phyloP scores from a whole-genome alignment of 202 grass and related monocot genomes.

The Saccharum hybrid region DNA sequence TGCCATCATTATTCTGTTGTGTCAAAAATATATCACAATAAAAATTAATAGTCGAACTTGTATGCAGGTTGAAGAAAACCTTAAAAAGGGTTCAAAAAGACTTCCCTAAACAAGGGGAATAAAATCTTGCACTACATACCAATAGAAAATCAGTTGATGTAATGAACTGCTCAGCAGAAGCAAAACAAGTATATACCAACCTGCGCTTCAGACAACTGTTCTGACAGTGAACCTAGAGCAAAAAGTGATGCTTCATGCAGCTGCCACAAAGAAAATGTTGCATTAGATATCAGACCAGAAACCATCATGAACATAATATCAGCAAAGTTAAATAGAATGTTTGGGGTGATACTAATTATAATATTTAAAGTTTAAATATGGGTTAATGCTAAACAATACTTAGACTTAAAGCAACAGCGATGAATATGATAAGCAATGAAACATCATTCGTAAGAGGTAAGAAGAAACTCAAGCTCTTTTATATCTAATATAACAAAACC shows the following conservation, averaged over 20 bases:
- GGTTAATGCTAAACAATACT: constrained; percentile 18
- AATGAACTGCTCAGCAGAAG: constrained; percentile 21
- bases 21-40: background rate
- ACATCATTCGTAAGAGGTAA: constrained; percentile 1
- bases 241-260: constrained; percentile 94
- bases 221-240: constrained; percentile 87
- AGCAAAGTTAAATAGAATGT: background rate
- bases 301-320: constrained; percentile 20
- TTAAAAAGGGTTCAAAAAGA: background rate
- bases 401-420: background rate
- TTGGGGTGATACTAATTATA: background rate
- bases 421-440: constrained; percentile 4
- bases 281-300: constrained; percentile 41
- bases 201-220: constrained; percentile 87
- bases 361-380: constrained; percentile 1
- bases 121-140: constrained; percentile 8
- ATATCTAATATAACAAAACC: constrained; percentile 19
- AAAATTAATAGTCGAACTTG: background rate
- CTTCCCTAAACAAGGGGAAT: background rate
- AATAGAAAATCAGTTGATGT: constrained; percentile 21
- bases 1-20: background rate
- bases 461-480: constrained; percentile 24
- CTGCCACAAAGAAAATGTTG: constrained; percentile 58
- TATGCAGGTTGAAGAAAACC: background rate
- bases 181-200: constrained; percentile 55